Evolutionary conservation across 2,329 filamentous ascomycete species (phyloP), one percentile per base, ranked within the genome.

Genomic region (Aspergillus amoenus): DNA sequence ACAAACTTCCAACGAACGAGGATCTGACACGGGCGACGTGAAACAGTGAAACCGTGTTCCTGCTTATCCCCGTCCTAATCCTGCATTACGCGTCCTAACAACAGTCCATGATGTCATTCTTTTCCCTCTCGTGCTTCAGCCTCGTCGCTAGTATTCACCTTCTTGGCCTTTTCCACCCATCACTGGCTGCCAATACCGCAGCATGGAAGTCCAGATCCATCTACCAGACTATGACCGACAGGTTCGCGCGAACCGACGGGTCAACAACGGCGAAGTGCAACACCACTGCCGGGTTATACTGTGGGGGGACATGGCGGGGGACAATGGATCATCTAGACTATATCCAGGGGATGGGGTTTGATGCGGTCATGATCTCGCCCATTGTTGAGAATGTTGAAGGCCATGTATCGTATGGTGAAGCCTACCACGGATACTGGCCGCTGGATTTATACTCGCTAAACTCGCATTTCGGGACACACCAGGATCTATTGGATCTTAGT

Each of bases 361-460:
- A 79, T 65, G 77, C 79, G 3, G 70, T 81, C 34, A 79, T 70
- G 71, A 74, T 74, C 22, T 73, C 76, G 2, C 78, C 78, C 0
- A 71, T 80, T 17, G 71, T 76, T 27, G 65, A 74, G 58, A 75
- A 79, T 45, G 50, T 78, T 8, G 63, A 68, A 6, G 71, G 69
- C 5, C 65, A 61, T 4, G 73, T 73, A 57, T 69, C 68, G n/a
- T 76, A 76, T 51, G 75, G 76, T 17, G 74, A 75, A 55, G 76
- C 78, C 21, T 82, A 82, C 61, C 80, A 82, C 61, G 80, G 80
- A 21, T 82, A 81, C 65, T 81, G 78, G 78, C 75, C 75, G 1
- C 66, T 78, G 57, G 74, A 83, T 58, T 67, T 83, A 11, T 78
- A 82, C 55, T 56, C 67, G 0, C 59, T 82, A 39, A 83, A 83